Base-by-base conservation (phyloP, 768 basidiomycete species). In the Panellus pusillus region DNA sequence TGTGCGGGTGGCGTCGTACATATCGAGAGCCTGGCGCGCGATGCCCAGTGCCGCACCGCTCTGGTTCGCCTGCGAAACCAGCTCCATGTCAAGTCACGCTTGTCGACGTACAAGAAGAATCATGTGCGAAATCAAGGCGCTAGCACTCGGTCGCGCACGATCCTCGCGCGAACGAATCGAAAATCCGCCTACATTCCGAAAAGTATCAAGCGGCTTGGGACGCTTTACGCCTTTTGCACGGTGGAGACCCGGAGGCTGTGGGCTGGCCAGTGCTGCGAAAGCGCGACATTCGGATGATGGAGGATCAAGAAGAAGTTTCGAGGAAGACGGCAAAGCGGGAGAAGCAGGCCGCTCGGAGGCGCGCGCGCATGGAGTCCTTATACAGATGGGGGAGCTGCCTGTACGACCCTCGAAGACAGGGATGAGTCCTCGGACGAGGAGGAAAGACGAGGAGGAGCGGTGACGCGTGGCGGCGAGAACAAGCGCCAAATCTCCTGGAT, bases 51-150 rank as follows among this genome's bases (percentile, higher is more conserved):
- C 24, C 27, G 39, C 1, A 15, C 18, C 2, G 44, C 50, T n/a
- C 50, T 60, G n/a, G 50, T n/a, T 8, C 19, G 17, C 9, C 38
- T 58, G 3, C 46, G 57, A 29, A 49, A 27, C 9, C 57, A 49
- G 38, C 53, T 58, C 44, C 31, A 39, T 53, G 31, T 32, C 31
- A 32, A 66, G 52, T 52, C 47, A 1, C 58, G 56, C 3, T 46
- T 65, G 49, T 32, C 67, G 1, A 44, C 49, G 4, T 66, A 61
- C 57, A 63, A 64, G 29, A 56, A 64, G 54, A 54, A 49, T 15
- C 63, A 70, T 31, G 48, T 64, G 8, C 55, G 61, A 1, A 56
- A 65, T 6, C 68, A 70, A 38, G 19, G 59, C 6, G 45, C 61
- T 0, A 60, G 60, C n/a, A 67, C 63, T 1, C 31, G 50, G 0